A percentile compares a stretch with the other conserved stretches of the same genome.
Evolutionary conservation across 306 rosid species (phyloP).

Genomic region (Quercus alba): DNA sequence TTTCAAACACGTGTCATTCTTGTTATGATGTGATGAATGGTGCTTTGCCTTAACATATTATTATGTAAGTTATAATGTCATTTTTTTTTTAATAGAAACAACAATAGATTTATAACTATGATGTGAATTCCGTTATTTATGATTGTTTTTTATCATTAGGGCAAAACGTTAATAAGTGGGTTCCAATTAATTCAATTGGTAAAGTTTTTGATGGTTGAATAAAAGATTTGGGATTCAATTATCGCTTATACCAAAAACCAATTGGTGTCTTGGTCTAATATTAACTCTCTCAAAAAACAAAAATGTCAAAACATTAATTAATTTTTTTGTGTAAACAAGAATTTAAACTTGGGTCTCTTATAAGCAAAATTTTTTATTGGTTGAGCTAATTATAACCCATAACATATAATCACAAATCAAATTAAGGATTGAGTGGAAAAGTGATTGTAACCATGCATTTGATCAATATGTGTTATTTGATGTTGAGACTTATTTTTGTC

Average conservation of each 20-base stretch:
- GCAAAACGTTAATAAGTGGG: too few relatives aligned
- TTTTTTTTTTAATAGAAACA: too few relatives aligned
- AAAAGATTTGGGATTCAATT: accelerated
- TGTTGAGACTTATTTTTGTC: too few relatives aligned
- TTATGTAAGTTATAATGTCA: not conserved
- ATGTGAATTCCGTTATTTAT: too few relatives aligned
- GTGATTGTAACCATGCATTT: not conserved
- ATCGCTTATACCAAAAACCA: accelerated
- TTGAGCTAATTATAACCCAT: not conserved
- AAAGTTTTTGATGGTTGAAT: accelerated
- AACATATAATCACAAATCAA: not conserved
- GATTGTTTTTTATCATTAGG: too few relatives aligned
- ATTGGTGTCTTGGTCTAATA: too few relatives aligned
- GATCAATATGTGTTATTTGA: not conserved
- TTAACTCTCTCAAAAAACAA: too few relatives aligned
- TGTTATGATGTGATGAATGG: not conserved
- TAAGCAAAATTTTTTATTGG: too few relatives aligned
- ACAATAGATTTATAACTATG: too few relatives aligned
- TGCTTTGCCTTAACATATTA: not conserved
- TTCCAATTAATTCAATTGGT: accelerated
- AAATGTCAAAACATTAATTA: too few relatives aligned
- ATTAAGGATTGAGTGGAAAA: not conserved
- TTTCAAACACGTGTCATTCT: not conserved
- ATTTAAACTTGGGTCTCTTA: too few relatives aligned
- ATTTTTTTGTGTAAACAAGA: too few relatives aligned